Conservation (phyloP, 75 land plant genomes). For the Pseudotsuga menziesii region DNA sequence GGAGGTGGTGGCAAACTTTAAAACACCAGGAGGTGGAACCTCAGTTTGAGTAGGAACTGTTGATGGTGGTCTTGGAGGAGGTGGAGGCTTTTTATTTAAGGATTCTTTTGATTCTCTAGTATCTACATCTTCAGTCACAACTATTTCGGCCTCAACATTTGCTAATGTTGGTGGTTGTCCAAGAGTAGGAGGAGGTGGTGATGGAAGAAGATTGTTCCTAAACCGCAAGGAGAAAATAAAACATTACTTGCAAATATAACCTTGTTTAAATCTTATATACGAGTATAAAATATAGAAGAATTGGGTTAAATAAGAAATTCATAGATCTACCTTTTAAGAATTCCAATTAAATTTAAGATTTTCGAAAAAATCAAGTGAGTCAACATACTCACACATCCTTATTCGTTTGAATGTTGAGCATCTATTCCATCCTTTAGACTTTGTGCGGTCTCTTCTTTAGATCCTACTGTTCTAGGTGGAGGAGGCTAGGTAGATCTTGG, state of each 20-base stretch:
- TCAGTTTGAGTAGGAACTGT: slow-evolving; percentile 45
- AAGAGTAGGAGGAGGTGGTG: slow-evolving; percentile 65
- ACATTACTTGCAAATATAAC: background rate
- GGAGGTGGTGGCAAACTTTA: slow-evolving; percentile 47
- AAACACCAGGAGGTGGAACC: slow-evolving; percentile 71
- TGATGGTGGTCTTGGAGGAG: slow-evolving; percentile 32
- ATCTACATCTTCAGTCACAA: slow-evolving; percentile 17
- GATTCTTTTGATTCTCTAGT: slow-evolving; percentile 24
- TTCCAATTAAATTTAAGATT: background rate
- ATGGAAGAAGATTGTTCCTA: slow-evolving; percentile 21
- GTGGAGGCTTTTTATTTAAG: slow-evolving; percentile 51
- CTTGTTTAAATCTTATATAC: background rate
- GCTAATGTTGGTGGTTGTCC: slow-evolving; percentile 36
- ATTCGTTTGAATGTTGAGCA: slow-evolving; percentile 3
- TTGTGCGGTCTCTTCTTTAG: slow-evolving; percentile 19
- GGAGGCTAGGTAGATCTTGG: slow-evolving; percentile 48
- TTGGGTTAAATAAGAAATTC: background rate
- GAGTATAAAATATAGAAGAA: background rate
- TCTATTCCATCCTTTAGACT: slow-evolving; percentile 16
- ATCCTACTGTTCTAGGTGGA: slow-evolving; percentile 57
- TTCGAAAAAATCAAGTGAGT: background rate
- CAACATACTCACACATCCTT: slow-evolving; percentile 13
- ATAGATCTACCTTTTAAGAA: background rate
- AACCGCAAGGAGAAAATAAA: slow-evolving; percentile 22
- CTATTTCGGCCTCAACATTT: slow-evolving; percentile 24